Evolutionary conservation across 2,329 filamentous ascomycete genomes (phyloP).

Genomic region (Aspergillus nomiae): DNA sequence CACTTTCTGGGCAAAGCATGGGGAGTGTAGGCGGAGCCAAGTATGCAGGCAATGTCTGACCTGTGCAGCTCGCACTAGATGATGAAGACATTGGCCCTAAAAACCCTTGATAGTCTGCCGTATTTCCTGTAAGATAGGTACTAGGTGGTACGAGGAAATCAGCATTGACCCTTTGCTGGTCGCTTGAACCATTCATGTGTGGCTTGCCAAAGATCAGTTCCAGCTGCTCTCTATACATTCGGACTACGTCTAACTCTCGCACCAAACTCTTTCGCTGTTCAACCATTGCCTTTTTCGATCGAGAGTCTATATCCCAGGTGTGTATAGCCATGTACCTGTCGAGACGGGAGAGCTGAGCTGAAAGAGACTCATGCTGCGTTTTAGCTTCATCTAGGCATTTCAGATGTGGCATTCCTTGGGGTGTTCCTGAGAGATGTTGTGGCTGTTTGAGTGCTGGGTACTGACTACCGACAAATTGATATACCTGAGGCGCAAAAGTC

Average conservation of each 20-base stretch:
- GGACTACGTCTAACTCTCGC: constrained; percentile 38
- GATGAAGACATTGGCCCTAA: neutral
- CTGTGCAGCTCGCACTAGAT: neutral
- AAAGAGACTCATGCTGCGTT: constrained; percentile 33
- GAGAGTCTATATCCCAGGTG: constrained; percentile 38
- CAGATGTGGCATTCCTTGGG: constrained; percentile 18
- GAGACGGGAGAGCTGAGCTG: constrained; percentile 36
- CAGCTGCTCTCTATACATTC: constrained; percentile 38
- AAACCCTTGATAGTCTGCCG: neutral
- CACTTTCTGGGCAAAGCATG: neutral
- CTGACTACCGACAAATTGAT: constrained; percentile 7
- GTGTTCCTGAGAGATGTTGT: constrained; percentile 1
- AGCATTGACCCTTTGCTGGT: constrained; percentile 6
- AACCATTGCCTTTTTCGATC: constrained; percentile 36
- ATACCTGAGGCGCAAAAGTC: constrained; percentile 10
- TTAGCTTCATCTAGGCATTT: constrained; percentile 32
- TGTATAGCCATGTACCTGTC: constrained; percentile 44
- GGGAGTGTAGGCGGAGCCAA: neutral
- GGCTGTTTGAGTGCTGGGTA: constrained; percentile 14
- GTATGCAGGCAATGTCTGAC: neutral
- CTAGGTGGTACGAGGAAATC: neutral
- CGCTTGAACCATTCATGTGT: neutral
- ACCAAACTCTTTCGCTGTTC: constrained; percentile 41
- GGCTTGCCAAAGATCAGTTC: constrained; percentile 25
- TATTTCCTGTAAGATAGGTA: neutral